A percentile compares a stretch with the other conserved stretches of the same genome.
phyloP scores from a whole-genome alignment of 176 grass and related monocot species.

The Tillandsia fasciculata region DNA sequence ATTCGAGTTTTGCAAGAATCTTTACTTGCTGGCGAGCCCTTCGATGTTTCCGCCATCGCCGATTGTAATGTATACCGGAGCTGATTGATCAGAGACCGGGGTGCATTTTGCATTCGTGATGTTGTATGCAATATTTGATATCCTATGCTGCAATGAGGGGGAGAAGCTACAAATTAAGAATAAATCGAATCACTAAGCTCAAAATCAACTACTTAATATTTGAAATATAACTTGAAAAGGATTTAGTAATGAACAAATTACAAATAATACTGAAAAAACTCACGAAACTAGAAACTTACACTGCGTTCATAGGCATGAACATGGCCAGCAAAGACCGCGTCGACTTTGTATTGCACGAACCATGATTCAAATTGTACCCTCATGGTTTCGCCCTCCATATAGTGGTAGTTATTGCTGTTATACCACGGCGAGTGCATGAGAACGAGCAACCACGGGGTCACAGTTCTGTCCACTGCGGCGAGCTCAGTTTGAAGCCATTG shows the following conservation, averaged over 20 bases:
- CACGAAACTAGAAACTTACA: constrained; percentile 15
- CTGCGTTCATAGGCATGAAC: constrained; percentile 59
- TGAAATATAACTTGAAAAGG: too few species aligned
- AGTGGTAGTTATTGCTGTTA: constrained; percentile 73
- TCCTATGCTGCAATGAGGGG: constrained; percentile 30
- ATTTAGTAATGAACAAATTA: too few species aligned
- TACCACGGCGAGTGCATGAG: constrained; percentile 56
- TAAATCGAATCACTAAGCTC: not conserved
- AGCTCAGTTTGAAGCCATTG: constrained; percentile 46
- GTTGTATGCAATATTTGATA: constrained; percentile 53
- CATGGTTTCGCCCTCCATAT: constrained; percentile 72
- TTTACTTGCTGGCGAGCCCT: constrained; percentile 46
- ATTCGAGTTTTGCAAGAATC: not conserved
- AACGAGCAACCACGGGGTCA: constrained; percentile 52
- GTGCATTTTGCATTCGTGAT: constrained; percentile 36
- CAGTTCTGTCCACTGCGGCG: constrained; percentile 18
- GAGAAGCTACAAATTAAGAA: not conserved
- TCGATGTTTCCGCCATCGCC: constrained; percentile 70
- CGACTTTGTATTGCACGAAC: constrained; percentile 41
- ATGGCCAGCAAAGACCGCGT: constrained; percentile 42
- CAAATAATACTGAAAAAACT: too few species aligned
- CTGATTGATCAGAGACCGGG: constrained; percentile 13
- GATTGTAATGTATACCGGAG: constrained; percentile 63
- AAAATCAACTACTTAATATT: not conserved
- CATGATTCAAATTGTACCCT: constrained; percentile 44